These are phyloP conservation scores for Mikania micrantha DNA, from an alignment of 129 eudicot genomes.

Conservation along the genomic window DNA sequence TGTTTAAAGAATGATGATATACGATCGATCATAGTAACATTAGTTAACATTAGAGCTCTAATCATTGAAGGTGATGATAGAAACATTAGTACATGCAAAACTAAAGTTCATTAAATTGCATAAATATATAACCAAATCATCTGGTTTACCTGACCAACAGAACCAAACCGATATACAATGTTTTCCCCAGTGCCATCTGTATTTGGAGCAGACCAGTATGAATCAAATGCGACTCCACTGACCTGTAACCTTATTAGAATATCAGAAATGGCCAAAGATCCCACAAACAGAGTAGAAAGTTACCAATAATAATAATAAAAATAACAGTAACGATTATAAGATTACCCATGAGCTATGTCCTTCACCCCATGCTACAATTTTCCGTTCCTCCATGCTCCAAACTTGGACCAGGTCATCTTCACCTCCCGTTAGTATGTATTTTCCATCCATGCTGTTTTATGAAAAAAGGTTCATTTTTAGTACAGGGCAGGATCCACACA, in stretches of 20 bases:
- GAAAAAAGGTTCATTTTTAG: neutral
- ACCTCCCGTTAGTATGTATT: constrained; percentile 87
- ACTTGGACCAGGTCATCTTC: constrained; percentile 98
- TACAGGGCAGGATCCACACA: neutral
- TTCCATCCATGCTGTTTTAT: constrained; percentile 83
- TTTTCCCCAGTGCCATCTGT: constrained; percentile 75
- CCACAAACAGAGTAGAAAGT: neutral
- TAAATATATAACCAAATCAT: neutral
- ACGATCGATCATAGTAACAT: neutral
- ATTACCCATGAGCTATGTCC: constrained; percentile 98
- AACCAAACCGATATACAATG: constrained; percentile 83
- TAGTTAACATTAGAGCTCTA: neutral
- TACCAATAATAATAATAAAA: neutral
- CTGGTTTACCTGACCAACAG: constrained; percentile 87
- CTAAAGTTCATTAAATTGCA: neutral
- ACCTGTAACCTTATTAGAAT: constrained; percentile 59
- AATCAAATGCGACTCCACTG: constrained; percentile 96
- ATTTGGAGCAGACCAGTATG: constrained; percentile 85
- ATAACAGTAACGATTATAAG: neutral
- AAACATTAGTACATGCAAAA: neutral
- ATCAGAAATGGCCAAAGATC: constrained; percentile 15
- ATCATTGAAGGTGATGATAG: neutral
- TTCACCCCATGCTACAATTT: constrained; percentile 99
- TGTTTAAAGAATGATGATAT: neutral
- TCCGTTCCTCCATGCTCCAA: constrained; percentile 96